A percentile compares a stretch with the other conserved stretches of the same genome.
Evolutionary conservation across 2,329 filamentous ascomycete genomes (phyloP).

Genomic region (Calonectria multiphialidica): DNA sequence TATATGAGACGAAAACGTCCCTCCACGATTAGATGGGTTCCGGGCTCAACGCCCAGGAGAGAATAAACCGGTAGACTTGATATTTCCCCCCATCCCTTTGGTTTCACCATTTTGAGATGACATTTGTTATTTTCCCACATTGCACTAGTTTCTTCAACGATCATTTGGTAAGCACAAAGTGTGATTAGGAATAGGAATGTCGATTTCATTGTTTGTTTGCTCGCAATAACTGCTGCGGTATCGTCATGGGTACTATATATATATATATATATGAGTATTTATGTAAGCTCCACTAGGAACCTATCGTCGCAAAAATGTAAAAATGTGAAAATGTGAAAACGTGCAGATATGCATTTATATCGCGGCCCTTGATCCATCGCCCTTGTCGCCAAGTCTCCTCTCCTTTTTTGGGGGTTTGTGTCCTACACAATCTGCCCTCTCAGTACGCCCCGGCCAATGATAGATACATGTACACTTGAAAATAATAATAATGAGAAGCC

Average conservation of each 20-base stretch:
- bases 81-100: background rate
- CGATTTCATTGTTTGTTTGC: background rate
- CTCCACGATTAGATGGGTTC: conserved; percentile 39
- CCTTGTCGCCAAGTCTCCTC: background rate
- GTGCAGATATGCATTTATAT: conserved; percentile 2
- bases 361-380: background rate
- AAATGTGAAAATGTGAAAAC: background rate
- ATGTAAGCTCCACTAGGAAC: background rate
- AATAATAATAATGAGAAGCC: conserved; percentile 18
- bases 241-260: background rate
- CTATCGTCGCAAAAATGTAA: background rate
- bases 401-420: background rate
- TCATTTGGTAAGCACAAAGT: background rate
- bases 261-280: background rate
- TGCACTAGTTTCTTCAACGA: background rate
- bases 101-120: background rate
- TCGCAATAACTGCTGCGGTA: background rate
- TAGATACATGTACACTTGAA: conserved; percentile 28
- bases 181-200: background rate
- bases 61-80: conserved; percentile 24
- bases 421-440: conserved; percentile 18
- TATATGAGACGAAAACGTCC: background rate
- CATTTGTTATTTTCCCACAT: background rate
- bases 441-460: conserved; percentile 19
- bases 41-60: conserved; percentile 48